Base-by-base conservation (phyloP, 139 green algal genomes). In the Raphidocelis subcapitata region DNA sequence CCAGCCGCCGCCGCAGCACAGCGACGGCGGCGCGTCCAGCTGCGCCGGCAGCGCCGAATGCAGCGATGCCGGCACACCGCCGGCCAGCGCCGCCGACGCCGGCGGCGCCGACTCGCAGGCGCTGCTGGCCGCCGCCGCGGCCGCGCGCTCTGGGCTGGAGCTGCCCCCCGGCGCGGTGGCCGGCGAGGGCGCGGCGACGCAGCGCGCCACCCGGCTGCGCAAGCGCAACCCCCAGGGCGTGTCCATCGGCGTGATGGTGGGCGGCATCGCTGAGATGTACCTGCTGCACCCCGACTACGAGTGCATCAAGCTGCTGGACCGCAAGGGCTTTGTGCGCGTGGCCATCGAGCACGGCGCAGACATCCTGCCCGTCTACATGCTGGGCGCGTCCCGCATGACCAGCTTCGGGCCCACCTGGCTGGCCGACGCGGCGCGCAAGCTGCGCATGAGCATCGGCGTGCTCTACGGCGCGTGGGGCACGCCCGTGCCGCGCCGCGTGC, bases 221-320 rank as follows among this genome's bases (percentile, higher is more conserved):
- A 56, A 35, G 26, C 35, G 44, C 26, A 26, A 72, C 72, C 36
- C 66, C n/a, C 64, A 79, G 65, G 64, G 65, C 37, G 73, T 54
- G 23, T 68, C 36, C 16, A 65, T 73, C 28, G 73, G 31, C 14
- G 28, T 64, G 51, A 74, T 55, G 2, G 63, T 64, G 20, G 76
- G 76, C 3, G 76, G 76, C 64, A 82, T 82, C 33, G 70, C 69
- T 31, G 76, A 82, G 44, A 82, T 82, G 76, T 82, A 78, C 33
- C 46, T 72, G 16, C 41, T 49, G 41, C 41, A 54, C 46, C 26
- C 23, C 1, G 33, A 65, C 52, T 46, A 47, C 14, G 67, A 74
- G 54, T 10, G 28, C 18, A 33, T 65, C 52, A 44, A 59, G 54
- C 54, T 74, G 52, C 29, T 44, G 33, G 60, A 62, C 26, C 54